phyloP scores from a whole-genome alignment of 1,284 basidiomycete genomes.

The Puccinia horiana region DNA sequence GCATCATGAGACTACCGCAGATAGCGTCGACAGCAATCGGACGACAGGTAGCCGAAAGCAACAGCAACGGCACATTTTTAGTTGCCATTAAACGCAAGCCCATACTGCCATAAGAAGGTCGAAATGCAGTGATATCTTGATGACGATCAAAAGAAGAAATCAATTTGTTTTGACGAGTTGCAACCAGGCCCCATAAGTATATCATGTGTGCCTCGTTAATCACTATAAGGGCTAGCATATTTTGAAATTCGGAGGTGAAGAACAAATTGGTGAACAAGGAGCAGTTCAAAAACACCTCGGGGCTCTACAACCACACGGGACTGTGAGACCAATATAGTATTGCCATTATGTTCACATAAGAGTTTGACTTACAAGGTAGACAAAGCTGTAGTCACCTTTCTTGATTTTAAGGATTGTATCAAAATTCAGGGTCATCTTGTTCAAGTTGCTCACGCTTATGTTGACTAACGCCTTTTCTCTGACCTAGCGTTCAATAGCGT shows the following conservation, averaged over 20 bases:
- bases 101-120: neutral
- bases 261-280: neutral
- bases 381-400: neutral
- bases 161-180: neutral
- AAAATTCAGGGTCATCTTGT: neutral
- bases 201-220: no score
- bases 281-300: conserved; percentile 25
- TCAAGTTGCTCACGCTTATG: neutral
- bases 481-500: no score
- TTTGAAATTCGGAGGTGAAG: neutral
- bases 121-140: neutral
- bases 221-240: no score
- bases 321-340: neutral
- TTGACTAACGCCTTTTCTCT: neutral
- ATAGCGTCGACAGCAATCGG: neutral
- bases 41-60: conserved; percentile 2
- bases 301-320: neutral
- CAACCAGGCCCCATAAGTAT: conserved; percentile 25
- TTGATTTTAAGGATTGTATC: neutral
- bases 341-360: neutral
- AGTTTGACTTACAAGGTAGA: neutral
- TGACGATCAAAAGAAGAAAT: neutral
- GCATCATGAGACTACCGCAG: neutral
- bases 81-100: no score
- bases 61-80: neutral